Conservation (phyloP, 805 yeast genomes). For the Yarrowia sp. region DNA sequence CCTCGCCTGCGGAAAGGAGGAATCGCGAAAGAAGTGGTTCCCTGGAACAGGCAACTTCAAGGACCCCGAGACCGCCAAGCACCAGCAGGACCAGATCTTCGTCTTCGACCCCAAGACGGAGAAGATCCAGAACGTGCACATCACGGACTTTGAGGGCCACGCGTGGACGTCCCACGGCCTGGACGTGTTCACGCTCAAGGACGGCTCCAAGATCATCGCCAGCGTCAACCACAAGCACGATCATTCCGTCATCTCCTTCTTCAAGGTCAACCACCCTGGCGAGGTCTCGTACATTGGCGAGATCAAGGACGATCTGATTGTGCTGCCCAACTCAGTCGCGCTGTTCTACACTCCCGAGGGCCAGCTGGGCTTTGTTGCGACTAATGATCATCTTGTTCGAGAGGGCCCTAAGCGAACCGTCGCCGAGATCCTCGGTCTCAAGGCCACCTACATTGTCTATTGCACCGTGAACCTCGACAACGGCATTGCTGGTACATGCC, state of each 20-base stretch:
- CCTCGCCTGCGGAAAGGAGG: not conserved
- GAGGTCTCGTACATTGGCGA: not conserved
- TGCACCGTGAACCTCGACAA: not conserved
- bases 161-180: conserved; percentile 9
- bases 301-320: not conserved
- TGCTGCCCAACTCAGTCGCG: conserved; percentile 11
- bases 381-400: not conserved
- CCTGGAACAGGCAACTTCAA: conserved; percentile 6
- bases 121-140: not conserved
- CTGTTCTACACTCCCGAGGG: conserved; percentile 20
- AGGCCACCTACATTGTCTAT: conserved; percentile 2
- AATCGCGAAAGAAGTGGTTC: conserved; percentile 14
- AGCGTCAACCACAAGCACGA: conserved; percentile 1
- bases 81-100: not conserved
- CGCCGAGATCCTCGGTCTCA: conserved; percentile 10
- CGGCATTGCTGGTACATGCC: not conserved
- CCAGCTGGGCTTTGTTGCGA: conserved; percentile 11
- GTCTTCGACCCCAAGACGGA: conserved; percentile 9
- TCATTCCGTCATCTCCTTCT: not conserved
- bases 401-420: not conserved
- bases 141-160: conserved; percentile 6
- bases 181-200: conserved; percentile 15
- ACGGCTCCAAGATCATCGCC: not conserved
- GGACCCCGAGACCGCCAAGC: not conserved
- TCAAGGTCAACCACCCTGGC: not conserved